Conservation (phyloP, 176 grass and related monocot species). For the Ensete ventricosum region DNA sequence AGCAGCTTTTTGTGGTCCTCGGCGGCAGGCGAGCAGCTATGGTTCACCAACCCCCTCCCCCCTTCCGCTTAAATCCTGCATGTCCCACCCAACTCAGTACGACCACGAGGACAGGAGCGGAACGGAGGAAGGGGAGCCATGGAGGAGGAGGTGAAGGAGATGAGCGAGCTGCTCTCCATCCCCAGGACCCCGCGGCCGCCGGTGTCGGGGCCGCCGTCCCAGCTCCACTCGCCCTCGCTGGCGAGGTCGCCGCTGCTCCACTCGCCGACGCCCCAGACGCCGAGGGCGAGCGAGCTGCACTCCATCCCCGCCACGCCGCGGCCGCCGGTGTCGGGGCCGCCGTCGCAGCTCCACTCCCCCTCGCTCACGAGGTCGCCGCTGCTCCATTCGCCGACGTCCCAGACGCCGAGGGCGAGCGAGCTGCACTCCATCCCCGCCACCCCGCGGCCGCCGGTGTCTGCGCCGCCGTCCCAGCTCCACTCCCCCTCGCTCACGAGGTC, state of each 20-base stretch:
- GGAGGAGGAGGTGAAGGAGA: conserved; percentile 40
- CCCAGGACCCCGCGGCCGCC: conserved; percentile 39
- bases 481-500: not conserved
- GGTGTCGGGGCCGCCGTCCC: conserved; percentile 55
- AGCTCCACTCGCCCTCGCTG: conserved; percentile 39
- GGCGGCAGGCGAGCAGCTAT: too few relatives aligned
- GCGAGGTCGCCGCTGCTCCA: not conserved
- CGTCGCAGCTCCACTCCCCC: conserved; percentile 2
- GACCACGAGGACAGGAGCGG: too few relatives aligned
- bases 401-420: conserved; percentile 14
- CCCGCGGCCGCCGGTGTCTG: not conserved
- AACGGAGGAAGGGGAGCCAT: conserved; percentile 16
- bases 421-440: not conserved
- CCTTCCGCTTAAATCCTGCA: too few relatives aligned
- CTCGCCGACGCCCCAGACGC: not conserved
- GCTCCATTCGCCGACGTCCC: not conserved
- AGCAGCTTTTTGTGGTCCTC: too few relatives aligned
- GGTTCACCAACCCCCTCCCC: too few relatives aligned
- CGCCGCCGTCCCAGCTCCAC: not conserved
- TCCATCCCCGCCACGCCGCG: not conserved
- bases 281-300: conserved; percentile 12
- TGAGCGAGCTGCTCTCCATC: conserved; percentile 44
- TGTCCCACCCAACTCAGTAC: too few relatives aligned
- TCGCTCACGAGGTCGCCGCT: conserved; percentile 6
- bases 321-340: not conserved